Percentiles rank a stretch among this genome's conserved stretches.
These are phyloP conservation scores for Tubosaeta sp. DNA, from an alignment of 768 basidiomycete genomes.

Conservation along the genomic window DNA sequence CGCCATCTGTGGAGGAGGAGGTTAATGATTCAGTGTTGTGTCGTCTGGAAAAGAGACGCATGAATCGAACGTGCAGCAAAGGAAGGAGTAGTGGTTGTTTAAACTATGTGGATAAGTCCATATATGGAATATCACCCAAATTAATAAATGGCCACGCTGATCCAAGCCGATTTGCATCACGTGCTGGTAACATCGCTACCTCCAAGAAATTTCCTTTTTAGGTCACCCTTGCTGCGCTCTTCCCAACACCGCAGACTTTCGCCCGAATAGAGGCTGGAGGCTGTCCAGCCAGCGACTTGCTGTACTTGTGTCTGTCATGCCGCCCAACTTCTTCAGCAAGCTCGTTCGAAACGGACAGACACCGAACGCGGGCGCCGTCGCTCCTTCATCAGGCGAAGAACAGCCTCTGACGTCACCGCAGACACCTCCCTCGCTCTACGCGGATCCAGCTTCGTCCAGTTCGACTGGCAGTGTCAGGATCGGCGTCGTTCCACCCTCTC, in stretches of 20 bases:
- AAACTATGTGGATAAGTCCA: not conserved
- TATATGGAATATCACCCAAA: not conserved
- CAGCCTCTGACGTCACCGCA: not conserved
- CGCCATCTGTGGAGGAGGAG: slow-evolving; percentile 28
- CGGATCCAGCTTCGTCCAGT: slow-evolving; percentile 2
- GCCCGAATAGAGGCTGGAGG: no score
- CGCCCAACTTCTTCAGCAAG: slow-evolving; percentile 29
- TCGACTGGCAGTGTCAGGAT: slow-evolving; percentile 27
- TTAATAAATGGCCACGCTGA: not conserved
- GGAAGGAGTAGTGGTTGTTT: not conserved
- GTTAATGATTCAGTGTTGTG: slow-evolving; percentile 10
- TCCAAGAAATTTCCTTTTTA: no score
- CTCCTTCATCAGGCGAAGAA: slow-evolving; percentile 1
- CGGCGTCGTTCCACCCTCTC: slow-evolving; percentile 30
- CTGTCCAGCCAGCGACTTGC: no score
- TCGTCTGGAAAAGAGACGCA: slow-evolving; percentile 24
- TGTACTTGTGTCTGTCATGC: slow-evolving; percentile 11
- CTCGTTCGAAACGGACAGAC: slow-evolving; percentile 21
- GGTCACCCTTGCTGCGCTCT: no score
- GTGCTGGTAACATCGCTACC: no score
- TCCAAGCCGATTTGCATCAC: no score
- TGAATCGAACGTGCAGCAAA: not conserved
- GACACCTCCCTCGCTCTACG: not conserved
- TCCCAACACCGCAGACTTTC: no score
- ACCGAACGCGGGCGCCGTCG: not conserved